phyloP scores from a whole-genome alignment of 2,329 filamentous ascomycete species.

The Acrocalymma vagum region DNA sequence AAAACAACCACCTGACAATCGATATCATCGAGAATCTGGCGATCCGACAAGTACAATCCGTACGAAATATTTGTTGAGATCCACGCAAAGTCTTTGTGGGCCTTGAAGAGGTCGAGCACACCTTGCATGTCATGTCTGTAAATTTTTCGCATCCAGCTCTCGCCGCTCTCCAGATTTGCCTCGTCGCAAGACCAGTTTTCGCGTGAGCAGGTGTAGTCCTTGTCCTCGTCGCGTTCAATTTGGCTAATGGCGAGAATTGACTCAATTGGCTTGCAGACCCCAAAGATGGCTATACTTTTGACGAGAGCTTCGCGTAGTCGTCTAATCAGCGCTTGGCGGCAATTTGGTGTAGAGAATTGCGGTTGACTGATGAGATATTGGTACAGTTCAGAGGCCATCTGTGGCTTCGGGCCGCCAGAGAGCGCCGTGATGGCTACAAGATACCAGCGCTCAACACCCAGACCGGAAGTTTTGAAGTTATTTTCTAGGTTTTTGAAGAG shows the following conservation, averaged over 20 bases:
- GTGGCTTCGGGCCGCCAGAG: constrained; percentile 59
- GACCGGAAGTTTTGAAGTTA: constrained; percentile 6
- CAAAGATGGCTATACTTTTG: constrained; percentile 63
- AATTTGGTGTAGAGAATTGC: constrained; percentile 50
- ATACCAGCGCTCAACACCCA: constrained; percentile 51
- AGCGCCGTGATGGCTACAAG: constrained; percentile 51
- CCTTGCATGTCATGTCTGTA: constrained; percentile 57
- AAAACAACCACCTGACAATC: constrained; percentile 64
- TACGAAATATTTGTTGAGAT: constrained; percentile 55
- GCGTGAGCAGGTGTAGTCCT: constrained; percentile 58
- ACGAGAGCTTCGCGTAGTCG: constrained; percentile 66
- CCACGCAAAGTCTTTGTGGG: constrained; percentile 26
- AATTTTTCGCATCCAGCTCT: constrained; percentile 64
- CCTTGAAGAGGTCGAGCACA: constrained; percentile 21
- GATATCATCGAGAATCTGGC: constrained; percentile 59
- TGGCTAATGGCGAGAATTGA: constrained; percentile 62
- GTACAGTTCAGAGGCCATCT: constrained; percentile 62
- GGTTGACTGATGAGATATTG: constrained; percentile 60
- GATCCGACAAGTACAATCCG: constrained; percentile 63
- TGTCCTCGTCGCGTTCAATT: constrained; percentile 63
- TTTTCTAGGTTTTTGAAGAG: constrained; percentile 13
- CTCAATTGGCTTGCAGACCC: constrained; percentile 68
- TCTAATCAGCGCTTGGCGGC: constrained; percentile 57
- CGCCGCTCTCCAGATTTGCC: constrained; percentile 60
- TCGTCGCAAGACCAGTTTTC: constrained; percentile 64